A percentile compares a stretch with the other conserved stretches of the same genome.
These are phyloP conservation scores for Proliferodiscus dingleyae DNA, from an alignment of 2,329 filamentous ascomycete genomes.

Conservation along the genomic window DNA sequence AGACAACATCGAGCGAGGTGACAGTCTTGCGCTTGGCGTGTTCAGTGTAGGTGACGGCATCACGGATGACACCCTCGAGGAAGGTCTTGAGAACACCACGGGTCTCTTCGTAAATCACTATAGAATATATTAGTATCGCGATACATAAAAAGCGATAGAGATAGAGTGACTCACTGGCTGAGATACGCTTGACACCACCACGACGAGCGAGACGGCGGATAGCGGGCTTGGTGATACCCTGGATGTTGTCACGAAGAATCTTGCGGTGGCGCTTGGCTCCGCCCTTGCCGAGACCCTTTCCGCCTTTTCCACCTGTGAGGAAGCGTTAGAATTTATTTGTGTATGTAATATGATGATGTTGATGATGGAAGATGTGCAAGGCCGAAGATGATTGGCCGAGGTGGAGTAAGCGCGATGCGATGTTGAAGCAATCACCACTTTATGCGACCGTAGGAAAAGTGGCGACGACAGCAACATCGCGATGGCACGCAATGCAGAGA, in stretches of 20 bases:
- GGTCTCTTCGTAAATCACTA: conserved; percentile 47
- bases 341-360: conserved; percentile 13
- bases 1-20: conserved; percentile 60
- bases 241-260: conserved; percentile 99
- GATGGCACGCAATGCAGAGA: conserved; percentile 12
- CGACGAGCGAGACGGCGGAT: conserved; percentile 97
- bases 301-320: conserved; percentile 50
- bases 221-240: conserved; percentile 97
- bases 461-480: conserved; percentile 16
- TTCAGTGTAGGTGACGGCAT: conserved; percentile 46
- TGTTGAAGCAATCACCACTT: conserved; percentile 23
- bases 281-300: conserved; percentile 96
- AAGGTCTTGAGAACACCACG: conserved; percentile 79
- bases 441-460: conserved; percentile 20
- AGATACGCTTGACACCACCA: conserved; percentile 99
- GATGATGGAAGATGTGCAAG: conserved; percentile 9
- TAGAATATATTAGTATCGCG: conserved; percentile 4
- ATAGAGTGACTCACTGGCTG: conserved; percentile 74
- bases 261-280: conserved; percentile 98
- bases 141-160: too few species aligned
- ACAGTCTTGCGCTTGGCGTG: conserved; percentile 77
- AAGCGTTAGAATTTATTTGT: conserved; percentile 23
- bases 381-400: conserved; percentile 18
- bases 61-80: conserved; percentile 74
- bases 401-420: conserved; percentile 14